phyloP scores from a whole-genome alignment of 495 filamentous ascomycete genomes.

The Trichodelitschia bisporula region DNA sequence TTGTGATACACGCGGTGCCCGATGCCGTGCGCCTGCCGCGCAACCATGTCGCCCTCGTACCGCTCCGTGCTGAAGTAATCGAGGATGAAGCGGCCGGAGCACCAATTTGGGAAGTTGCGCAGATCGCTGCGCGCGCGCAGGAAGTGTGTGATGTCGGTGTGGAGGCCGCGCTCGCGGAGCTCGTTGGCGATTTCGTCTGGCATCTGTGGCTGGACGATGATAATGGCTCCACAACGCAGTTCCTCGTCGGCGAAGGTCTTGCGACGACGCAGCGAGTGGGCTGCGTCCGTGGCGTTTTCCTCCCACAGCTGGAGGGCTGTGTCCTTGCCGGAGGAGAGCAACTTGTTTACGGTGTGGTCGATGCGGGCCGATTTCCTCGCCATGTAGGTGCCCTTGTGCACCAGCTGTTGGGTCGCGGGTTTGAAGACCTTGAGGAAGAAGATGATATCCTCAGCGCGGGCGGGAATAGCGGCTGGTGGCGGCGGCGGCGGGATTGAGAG shows the following conservation, averaged over 20 bases:
- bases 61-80: slow-evolving; percentile 14
- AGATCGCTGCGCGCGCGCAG: slow-evolving; percentile 5
- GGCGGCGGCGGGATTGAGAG: slow-evolving; percentile 1
- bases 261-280: slow-evolving; percentile 4
- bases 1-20: slow-evolving; percentile 27
- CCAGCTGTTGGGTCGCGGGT: slow-evolving; percentile 7
- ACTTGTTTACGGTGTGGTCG: slow-evolving; percentile 5
- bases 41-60: slow-evolving; percentile 12
- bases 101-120: slow-evolving; percentile 9
- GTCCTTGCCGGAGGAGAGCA: slow-evolving; percentile 6
- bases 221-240: slow-evolving; percentile 7
- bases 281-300: slow-evolving; percentile 8
- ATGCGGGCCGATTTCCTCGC: slow-evolving; percentile 5
- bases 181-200: slow-evolving; percentile 6
- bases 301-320: slow-evolving; percentile 8
- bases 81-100: slow-evolving; percentile 8
- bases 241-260: slow-evolving; percentile 10
- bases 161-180: slow-evolving; percentile 6
- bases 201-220: slow-evolving; percentile 8
- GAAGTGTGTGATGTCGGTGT: slow-evolving; percentile 7
- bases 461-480: slow-evolving; percentile 1
- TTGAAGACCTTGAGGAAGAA: slow-evolving; percentile 15
- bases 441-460: slow-evolving; percentile 9
- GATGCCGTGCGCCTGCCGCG: slow-evolving; percentile 13
- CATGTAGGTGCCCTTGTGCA: slow-evolving; percentile 8